Percentiles rank a stretch among this genome's conserved stretches.
Conservation (phyloP, 2,329 filamentous ascomycete species). For the Colletotrichum lentis region DNA sequence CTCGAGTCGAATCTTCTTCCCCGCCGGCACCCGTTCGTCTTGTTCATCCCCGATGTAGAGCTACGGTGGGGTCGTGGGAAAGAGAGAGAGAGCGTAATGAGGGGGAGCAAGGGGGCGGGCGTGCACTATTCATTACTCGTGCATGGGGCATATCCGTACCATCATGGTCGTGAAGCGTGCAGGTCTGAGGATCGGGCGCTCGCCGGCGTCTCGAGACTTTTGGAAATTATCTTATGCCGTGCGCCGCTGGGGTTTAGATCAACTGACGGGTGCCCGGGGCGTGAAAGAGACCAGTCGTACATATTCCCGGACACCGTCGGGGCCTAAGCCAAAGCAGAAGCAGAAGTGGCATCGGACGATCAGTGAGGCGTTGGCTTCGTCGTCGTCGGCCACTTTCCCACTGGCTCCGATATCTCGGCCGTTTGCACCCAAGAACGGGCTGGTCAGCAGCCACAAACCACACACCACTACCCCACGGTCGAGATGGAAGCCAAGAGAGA, state of each 20-base stretch:
- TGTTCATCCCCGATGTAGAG: slow-evolving; percentile 27
- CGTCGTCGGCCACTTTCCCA: slow-evolving; percentile 24
- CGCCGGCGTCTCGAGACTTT: slow-evolving; percentile 24
- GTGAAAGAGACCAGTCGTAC: slow-evolving; percentile 8
- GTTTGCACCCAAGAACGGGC: slow-evolving; percentile 22
- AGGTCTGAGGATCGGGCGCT: slow-evolving; percentile 35
- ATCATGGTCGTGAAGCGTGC: slow-evolving; percentile 26
- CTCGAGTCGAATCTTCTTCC: neutral
- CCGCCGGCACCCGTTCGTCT: slow-evolving; percentile 14
- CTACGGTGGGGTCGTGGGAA: neutral
- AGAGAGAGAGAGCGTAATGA: neutral
- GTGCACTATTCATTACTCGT: slow-evolving; percentile 27
- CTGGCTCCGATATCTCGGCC: slow-evolving; percentile 27
- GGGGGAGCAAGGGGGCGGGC: slow-evolving; percentile 12
- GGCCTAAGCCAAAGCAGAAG: slow-evolving; percentile 9
- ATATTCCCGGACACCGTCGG: slow-evolving; percentile 16
- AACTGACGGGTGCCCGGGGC: slow-evolving; percentile 24
- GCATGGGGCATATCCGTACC: slow-evolving; percentile 15
- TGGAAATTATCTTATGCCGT: slow-evolving; percentile 26
- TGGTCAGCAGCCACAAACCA: slow-evolving; percentile 29
- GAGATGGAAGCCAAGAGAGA: neutral
- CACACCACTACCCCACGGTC: neutral
- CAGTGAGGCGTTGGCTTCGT: slow-evolving; percentile 15
- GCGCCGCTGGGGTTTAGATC: slow-evolving; percentile 34
- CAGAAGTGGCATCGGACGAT: slow-evolving; percentile 21